These are phyloP conservation scores for Apiotrichum gamsii DNA, from an alignment of 1,284 basidiomycete species.

Conservation along the genomic window DNA sequence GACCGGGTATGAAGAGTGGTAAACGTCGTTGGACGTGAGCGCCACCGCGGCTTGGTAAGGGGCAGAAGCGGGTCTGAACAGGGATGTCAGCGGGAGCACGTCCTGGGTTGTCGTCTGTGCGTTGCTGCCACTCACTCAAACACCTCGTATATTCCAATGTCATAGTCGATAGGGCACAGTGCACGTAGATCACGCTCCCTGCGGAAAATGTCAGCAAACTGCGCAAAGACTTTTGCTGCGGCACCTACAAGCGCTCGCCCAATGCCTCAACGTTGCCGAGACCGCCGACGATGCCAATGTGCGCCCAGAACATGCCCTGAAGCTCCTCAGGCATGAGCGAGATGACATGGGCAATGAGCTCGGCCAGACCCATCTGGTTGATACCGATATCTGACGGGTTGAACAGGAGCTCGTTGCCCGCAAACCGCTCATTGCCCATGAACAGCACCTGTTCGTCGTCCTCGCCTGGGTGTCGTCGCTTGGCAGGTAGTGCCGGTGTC, in stretches of 20 bases:
- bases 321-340: constrained; percentile 65
- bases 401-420: constrained; percentile 82
- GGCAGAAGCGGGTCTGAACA: constrained; percentile 62
- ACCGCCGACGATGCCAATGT: constrained; percentile 84
- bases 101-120: neutral
- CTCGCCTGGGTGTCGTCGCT: constrained; percentile 11
- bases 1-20: constrained; percentile 55
- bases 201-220: neutral
- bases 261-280: constrained; percentile 70
- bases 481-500: neutral
- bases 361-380: constrained; percentile 69
- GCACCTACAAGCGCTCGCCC: constrained; percentile 61
- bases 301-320: constrained; percentile 87
- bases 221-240: too few relatives aligned
- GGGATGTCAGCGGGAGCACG: neutral
- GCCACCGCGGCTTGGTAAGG: constrained; percentile 62
- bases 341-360: constrained; percentile 69
- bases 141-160: constrained; percentile 64
- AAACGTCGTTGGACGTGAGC: constrained; percentile 55
- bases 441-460: constrained; percentile 69
- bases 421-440: constrained; percentile 85
- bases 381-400: constrained; percentile 84
- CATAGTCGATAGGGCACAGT: constrained; percentile 69
- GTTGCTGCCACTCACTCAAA: constrained; percentile 58
- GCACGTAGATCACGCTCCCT: constrained; percentile 60